Percentiles rank a stretch among this genome's conserved stretches.
phyloP scores from a whole-genome alignment of 768 basidiomycete genomes.

The Rhodocollybia butyracea region DNA sequence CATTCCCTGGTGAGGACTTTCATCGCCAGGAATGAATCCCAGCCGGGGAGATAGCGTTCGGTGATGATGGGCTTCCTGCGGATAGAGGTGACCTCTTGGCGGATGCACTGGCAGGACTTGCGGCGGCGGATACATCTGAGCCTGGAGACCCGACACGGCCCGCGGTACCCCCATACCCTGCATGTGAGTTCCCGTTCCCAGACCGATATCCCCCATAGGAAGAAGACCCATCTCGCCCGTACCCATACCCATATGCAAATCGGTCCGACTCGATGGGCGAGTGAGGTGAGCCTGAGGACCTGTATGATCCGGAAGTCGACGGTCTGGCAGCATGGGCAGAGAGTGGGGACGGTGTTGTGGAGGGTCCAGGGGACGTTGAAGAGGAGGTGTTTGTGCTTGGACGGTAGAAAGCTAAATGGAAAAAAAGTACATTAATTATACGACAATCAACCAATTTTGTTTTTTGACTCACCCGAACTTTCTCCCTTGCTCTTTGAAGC shows the following conservation, averaged over 20 bases:
- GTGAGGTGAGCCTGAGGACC: slow-evolving; percentile 1
- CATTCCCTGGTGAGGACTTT: neutral
- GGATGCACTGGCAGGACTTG: neutral
- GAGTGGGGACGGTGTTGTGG: slow-evolving; percentile 7
- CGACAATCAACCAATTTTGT: neutral
- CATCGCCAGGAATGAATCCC: slow-evolving; percentile 2
- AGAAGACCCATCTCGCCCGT: neutral
- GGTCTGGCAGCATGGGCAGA: slow-evolving; percentile 1
- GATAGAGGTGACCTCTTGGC: slow-evolving; percentile 1
- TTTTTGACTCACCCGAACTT: neutral
- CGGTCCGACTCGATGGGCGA: neutral
- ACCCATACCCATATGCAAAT: neutral
- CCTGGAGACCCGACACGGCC: neutral
- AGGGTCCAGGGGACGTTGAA: neutral
- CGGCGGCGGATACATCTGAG: neutral
- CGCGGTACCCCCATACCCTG: neutral
- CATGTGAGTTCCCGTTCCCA: neutral
- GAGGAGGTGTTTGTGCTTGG: neutral
- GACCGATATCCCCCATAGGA: neutral
- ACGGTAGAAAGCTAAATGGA: neutral
- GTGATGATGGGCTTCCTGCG: slow-evolving; percentile 1
- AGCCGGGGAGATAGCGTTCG: neutral
- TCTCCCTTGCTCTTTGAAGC: slow-evolving; percentile 2
- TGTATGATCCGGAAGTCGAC: neutral
- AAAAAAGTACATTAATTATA: no score